Evolutionary conservation across 169 alveolate species (phyloP).

Genomic region (Eimeria maxima): DNA sequence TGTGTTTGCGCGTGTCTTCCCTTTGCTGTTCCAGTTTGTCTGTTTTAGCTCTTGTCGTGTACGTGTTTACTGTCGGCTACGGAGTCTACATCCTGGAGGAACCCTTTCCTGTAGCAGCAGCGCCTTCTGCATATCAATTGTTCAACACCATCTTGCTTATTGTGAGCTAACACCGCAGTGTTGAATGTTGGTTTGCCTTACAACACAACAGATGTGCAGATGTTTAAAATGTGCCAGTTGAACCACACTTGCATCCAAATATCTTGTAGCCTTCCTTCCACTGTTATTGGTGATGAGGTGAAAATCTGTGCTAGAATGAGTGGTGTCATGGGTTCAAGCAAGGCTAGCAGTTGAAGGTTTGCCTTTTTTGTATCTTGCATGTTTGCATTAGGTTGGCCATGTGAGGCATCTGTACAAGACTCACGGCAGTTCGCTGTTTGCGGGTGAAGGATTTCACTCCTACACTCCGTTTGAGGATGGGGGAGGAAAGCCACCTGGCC

Average conservation of each 20-base stretch:
- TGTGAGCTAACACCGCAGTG: not conserved
- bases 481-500: not conserved
- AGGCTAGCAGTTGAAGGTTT: not conserved
- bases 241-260: not conserved
- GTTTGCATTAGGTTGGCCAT: slow-evolving; percentile 25
- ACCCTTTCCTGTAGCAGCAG: slow-evolving; percentile 60
- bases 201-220: no score
- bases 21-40: not conserved
- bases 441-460: slow-evolving; percentile 45
- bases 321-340: no score
- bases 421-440: slow-evolving; percentile 36
- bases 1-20: not conserved
- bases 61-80: slow-evolving; percentile 43
- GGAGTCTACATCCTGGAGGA: slow-evolving; percentile 49
- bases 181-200: no score
- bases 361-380: not conserved
- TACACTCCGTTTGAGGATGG: slow-evolving; percentile 62
- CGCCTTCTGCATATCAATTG: slow-evolving; percentile 44
- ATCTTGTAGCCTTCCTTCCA: not conserved
- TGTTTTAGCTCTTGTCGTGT: slow-evolving; percentile 10
- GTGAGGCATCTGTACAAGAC: slow-evolving; percentile 27
- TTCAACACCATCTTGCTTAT: slow-evolving; percentile 29
- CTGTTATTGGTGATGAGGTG: not conserved
- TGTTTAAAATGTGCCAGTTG: not conserved
- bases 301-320: not conserved